Conservation (phyloP, 2,329 filamentous ascomycete genomes). For the Apiospora saccharicola region DNA sequence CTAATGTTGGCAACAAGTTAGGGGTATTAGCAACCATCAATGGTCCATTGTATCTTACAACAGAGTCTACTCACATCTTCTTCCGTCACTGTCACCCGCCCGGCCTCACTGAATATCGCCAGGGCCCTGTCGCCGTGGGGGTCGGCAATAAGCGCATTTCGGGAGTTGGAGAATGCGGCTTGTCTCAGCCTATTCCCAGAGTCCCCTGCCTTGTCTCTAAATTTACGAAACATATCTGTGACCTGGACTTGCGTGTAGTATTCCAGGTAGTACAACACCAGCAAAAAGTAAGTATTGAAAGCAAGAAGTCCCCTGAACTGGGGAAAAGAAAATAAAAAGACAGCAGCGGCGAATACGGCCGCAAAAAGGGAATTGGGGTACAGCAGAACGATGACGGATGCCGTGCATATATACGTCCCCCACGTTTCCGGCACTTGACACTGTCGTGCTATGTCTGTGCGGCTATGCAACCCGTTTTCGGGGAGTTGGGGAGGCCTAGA, state of each 20-base stretch:
- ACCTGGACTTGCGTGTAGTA: not conserved
- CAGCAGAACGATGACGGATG: not conserved
- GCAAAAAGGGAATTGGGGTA: not conserved
- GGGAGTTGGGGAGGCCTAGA: not conserved
- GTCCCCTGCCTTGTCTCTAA: not conserved
- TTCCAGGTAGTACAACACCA: not conserved
- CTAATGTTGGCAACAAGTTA: slow-evolving; percentile 34
- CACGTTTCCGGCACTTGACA: not conserved
- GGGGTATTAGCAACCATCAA: not conserved
- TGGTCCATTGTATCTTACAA: fast-evolving
- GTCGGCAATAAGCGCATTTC: not conserved
- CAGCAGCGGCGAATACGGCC: not conserved
- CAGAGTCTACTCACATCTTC: slow-evolving; percentile 40
- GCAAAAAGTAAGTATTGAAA: not conserved
- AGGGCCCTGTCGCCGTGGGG: not conserved
- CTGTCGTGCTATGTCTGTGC: not conserved
- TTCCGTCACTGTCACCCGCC: slow-evolving; percentile 39
- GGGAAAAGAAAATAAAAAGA: too few relatives aligned
- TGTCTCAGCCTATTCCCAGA: not conserved
- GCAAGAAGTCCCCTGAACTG: not conserved
- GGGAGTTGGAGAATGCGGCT: not conserved
- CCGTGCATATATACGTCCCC: not conserved
- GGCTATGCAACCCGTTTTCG: not conserved
- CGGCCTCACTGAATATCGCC: not conserved
- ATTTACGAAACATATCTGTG: not conserved